Evolutionary conservation across 768 basidiomycete genomes (phyloP).

Genomic region (Leccinellum albellum): DNA sequence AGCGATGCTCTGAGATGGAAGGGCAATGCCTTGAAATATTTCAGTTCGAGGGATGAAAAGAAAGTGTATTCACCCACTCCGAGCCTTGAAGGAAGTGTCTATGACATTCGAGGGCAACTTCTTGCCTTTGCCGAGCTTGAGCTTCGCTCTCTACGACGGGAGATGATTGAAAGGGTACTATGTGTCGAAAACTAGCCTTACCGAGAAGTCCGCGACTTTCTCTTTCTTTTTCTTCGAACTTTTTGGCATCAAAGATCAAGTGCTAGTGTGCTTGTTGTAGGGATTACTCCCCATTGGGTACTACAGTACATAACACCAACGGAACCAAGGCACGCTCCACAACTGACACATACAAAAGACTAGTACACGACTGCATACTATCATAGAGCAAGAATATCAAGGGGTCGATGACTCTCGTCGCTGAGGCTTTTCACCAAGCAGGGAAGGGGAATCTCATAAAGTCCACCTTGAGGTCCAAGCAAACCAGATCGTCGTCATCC

Average conservation of each 20-base stretch:
- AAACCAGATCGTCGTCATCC: constrained; percentile 73
- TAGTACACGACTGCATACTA: neutral
- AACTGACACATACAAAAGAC: neutral
- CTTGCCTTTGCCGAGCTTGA: constrained; percentile 96
- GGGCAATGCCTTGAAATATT: constrained; percentile 65
- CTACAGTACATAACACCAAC: neutral
- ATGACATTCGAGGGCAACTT: constrained; percentile 76
- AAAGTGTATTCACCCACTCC: constrained; percentile 54
- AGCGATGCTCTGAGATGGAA: constrained; percentile 80
- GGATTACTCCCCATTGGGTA: constrained; percentile 5
- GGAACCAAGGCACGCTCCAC: neutral
- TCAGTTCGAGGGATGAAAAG: constrained; percentile 4
- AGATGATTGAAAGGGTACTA: neutral
- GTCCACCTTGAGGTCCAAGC: constrained; percentile 75
- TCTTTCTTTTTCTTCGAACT: constrained; percentile 83
- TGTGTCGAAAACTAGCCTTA: constrained; percentile 27
- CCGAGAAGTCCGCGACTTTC: constrained; percentile 84
- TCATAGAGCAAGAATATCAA: neutral
- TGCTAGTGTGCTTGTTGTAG: no score
- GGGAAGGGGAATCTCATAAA: constrained; percentile 51
- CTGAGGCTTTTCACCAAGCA: constrained; percentile 25
- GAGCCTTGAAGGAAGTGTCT: constrained; percentile 94
- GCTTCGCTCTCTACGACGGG: constrained; percentile 76
- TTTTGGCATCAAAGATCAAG: constrained; percentile 65
- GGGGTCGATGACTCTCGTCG: neutral